Base-by-base conservation (phyloP, 108 stramenopile species). In the Nitzschia inconspicua region DNA sequence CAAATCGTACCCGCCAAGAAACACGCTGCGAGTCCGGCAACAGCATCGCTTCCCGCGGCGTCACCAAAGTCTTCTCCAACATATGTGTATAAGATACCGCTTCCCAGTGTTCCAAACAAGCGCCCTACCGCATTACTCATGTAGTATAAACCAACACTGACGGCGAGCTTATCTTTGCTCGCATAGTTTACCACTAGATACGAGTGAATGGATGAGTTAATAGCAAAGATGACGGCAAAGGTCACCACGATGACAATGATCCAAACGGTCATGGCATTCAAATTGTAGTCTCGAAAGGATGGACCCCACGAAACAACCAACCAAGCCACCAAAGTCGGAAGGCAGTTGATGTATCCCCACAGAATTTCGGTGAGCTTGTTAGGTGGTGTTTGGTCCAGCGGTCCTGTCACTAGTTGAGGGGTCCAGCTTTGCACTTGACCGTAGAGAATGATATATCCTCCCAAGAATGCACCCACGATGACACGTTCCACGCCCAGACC, bases 111-210 rank as follows among this genome's bases (percentile, higher is more conserved):
- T 26, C 96, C 96, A 11, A 97, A 54, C 40, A 97, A 68, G 42
- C 96, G 62, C 11, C 96, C 96, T 20, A 80, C 41, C n/a, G 96
- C 96, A 69, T 97, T 97, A 47, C 88, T 89, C 93, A 95, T 97
- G 80, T 97, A 97, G 67, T 97, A 97, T 40, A 95, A 89, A 6
- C 96, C 96, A 40, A 95, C 91, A 40, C 87, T 89, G 20, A 84
- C 88, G 16, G 96, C 92, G 37, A 95, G 81, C 66, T 93, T 97
- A 48, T 97, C 93, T 35, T 71, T 74, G 46, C 70, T 77, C 32
- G 96, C 93, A 76, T 97, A 97, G 39, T 87, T 88, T n/a, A 97
- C 96, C 14, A 97, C 92, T 39, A 97, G 61, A 59, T 78, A 97
- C 11, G 93, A 94, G 68, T 97, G 96, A 29, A 97, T 86, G 44